These are phyloP conservation scores for Zygosaccharomyces kombuchaensis DNA, from an alignment of 805 yeast species.

Conservation along the genomic window DNA sequence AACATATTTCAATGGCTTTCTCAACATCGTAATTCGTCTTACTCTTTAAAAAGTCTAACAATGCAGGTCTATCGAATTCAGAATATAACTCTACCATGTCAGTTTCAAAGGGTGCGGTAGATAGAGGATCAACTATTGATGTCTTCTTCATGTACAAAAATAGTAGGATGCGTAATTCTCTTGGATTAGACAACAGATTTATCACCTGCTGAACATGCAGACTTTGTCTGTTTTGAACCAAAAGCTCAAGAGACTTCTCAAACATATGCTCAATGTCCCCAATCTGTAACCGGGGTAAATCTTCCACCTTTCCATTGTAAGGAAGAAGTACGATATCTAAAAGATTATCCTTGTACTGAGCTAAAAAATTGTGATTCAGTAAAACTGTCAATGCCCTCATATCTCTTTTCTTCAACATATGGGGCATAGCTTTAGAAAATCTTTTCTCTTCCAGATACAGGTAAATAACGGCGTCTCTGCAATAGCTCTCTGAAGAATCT, in stretches of 20 bases:
- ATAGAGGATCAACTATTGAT: constrained; percentile 50
- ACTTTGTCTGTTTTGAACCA: constrained; percentile 64
- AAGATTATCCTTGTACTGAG: constrained; percentile 43
- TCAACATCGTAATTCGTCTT: constrained; percentile 65
- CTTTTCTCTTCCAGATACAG: constrained; percentile 56
- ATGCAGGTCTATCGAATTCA: constrained; percentile 47
- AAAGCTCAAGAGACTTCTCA: constrained; percentile 44
- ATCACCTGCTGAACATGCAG: constrained; percentile 53
- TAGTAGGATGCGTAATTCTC: constrained; percentile 45
- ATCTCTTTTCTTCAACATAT: constrained; percentile 55
- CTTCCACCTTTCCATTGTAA: constrained; percentile 33
- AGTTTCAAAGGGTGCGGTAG: constrained; percentile 58
- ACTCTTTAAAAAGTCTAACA: constrained; percentile 58
- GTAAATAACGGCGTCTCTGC: constrained; percentile 46
- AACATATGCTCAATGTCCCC: constrained; percentile 40
- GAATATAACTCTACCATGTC: constrained; percentile 63
- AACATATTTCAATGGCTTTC: constrained; percentile 61
- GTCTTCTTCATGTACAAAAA: constrained; percentile 64
- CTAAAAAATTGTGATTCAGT: constrained; percentile 57
- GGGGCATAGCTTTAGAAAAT: constrained; percentile 59
- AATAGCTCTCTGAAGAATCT: constrained; percentile 20
- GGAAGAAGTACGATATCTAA: constrained; percentile 49
- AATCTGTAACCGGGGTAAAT: constrained; percentile 40
- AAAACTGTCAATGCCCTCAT: constrained; percentile 52
- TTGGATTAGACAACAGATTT: constrained; percentile 39